Base-by-base conservation (phyloP, 2,329 filamentous ascomycete species). In the Zymoseptoria brevis region DNA sequence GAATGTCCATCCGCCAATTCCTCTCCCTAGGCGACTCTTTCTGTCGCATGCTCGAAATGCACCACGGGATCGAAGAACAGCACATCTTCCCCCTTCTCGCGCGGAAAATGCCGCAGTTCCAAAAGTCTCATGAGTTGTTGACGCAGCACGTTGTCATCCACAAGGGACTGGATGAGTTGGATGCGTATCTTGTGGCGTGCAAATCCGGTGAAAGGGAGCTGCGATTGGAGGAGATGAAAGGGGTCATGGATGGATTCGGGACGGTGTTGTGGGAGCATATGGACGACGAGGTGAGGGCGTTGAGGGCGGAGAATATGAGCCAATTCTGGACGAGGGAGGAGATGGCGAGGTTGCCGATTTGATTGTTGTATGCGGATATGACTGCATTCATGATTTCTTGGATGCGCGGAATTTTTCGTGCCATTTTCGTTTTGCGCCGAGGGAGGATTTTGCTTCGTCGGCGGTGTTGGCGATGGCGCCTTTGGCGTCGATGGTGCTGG, bases 291-390 rank as follows among this genome's bases (percentile, higher is more conserved):
- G 90, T 96, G 7, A 77, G 80, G 73, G 83, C 88, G 65, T 74
- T 96, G 30, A 83, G 87, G 1, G 90, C 90, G 51, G 88, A 94
- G 73, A 95, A 93, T 72, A 96, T 96, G 91, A 81, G 89, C 66
- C 84, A 80, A 73, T 91, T 88, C 73, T 96, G 89, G 89, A 87
- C 80, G 0, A 66, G 85, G 61, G 84, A 89, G 53, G 91, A 96
- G 79, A 86, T 96, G 73, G 77, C 75, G 72, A 75, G 76, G 55
- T 80, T 94, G 76, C 85, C 83, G 0, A 89, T 91, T 77, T 91
- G 66, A 68, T 54, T 54, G 53, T 7, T 35, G 11, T 21, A 16
- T 29, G 26, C 26, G 26, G 26, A 8, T 29, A 21, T 19, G 53
- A 6, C 24, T 35, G 52, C 13, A 5, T 21, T 55, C 53, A 56